These are phyloP conservation scores for Dioszegia aurantiaca DNA, from an alignment of 768 basidiomycete species.

Conservation along the genomic window DNA sequence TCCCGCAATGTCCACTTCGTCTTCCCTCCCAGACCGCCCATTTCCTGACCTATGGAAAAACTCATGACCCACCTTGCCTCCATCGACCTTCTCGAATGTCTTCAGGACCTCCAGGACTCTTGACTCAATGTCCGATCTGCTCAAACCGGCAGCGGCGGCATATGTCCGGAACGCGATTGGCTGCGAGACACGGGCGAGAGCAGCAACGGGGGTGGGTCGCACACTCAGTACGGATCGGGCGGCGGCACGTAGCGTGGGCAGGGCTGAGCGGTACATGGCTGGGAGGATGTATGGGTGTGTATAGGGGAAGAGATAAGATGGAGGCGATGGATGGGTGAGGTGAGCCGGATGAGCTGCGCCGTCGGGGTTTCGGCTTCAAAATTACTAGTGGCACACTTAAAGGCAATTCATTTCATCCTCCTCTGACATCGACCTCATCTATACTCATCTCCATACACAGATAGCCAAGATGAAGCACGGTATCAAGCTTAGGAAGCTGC, in stretches of 20 bases:
- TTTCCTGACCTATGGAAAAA: neutral
- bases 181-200: constrained; percentile 9
- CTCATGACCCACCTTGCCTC: constrained; percentile 59
- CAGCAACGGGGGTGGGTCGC: constrained; percentile 11
- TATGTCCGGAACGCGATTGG: constrained; percentile 53
- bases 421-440: too few species aligned
- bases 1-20: too few species aligned
- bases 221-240: constrained; percentile 6
- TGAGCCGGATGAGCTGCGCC: neutral
- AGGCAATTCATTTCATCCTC: too few species aligned
- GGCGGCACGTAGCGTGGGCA: constrained; percentile 31
- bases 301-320: constrained; percentile 1
- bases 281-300: constrained; percentile 17
- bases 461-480: constrained; percentile 78
- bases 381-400: constrained; percentile 11
- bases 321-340: neutral
- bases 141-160: constrained; percentile 66
- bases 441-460: constrained; percentile 7
- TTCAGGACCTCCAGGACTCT: constrained; percentile 80
- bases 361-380: constrained; percentile 7
- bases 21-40: too few species aligned
- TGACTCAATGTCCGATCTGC: constrained; percentile 65
- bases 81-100: constrained; percentile 83
- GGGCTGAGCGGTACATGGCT: constrained; percentile 37
- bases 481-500: constrained; percentile 84